Conservation (phyloP, 2,329 filamentous ascomycete genomes). For the Pseudohalonectria lignicola region DNA sequence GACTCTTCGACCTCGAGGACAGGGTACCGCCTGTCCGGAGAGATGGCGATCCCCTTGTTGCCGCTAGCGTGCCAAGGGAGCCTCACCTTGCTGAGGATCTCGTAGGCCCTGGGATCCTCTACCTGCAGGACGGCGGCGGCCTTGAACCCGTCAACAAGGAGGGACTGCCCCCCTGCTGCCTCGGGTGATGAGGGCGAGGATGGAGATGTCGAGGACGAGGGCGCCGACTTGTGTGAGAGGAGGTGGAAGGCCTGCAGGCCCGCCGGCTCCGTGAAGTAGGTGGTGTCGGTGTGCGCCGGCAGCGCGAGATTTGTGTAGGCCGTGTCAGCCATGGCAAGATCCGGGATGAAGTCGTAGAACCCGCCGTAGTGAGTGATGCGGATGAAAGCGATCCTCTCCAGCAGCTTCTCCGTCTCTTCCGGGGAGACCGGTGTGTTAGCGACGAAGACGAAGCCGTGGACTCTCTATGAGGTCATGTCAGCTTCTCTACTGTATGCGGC, state of each 20-base stretch:
- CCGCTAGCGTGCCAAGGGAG: constrained; percentile 82
- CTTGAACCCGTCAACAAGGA: constrained; percentile 79
- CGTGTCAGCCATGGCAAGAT: constrained; percentile 79
- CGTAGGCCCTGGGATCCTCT: constrained; percentile 44
- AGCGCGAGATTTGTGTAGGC: constrained; percentile 83
- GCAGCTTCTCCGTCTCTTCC: constrained; percentile 59
- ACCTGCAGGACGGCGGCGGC: constrained; percentile 50
- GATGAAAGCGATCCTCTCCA: constrained; percentile 78
- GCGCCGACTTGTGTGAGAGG: constrained; percentile 55
- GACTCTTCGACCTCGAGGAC: constrained; percentile 53
- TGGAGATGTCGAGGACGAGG: constrained; percentile 11
- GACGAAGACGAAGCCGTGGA: constrained; percentile 69
- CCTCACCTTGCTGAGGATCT: constrained; percentile 40
- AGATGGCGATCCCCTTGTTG: constrained; percentile 72
- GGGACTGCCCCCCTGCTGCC: constrained; percentile 55
- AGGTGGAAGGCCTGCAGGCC: constrained; percentile 90
- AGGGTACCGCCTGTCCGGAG: constrained; percentile 58
- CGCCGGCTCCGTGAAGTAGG: constrained; percentile 88
- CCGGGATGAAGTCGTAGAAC: constrained; percentile 73
- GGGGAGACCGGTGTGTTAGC: constrained; percentile 55
- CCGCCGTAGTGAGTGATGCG: constrained; percentile 83
- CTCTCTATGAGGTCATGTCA: constrained; percentile 48
- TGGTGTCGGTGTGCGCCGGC: constrained; percentile 83
- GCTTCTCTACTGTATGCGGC: no score
- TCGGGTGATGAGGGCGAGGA: constrained; percentile 12